Evolutionary conservation across 106 monocot species (phyloP).

Genomic region (Phalaenopsis equestris): DNA sequence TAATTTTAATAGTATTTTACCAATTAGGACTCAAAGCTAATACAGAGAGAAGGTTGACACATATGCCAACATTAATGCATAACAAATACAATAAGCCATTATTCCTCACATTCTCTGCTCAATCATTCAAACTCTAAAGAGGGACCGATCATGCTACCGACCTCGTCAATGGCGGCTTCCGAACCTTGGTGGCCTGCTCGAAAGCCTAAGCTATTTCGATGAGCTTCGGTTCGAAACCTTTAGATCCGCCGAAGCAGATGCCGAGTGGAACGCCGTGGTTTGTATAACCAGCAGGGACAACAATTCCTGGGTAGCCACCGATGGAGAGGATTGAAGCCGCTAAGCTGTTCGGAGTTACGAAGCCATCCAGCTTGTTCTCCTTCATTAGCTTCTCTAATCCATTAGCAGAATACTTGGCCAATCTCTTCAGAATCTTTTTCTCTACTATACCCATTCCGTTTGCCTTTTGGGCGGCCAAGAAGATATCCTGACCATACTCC

Average conservation of each 20-base stretch:
- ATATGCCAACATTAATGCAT: too few relatives aligned
- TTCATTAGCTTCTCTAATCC: conserved; percentile 40
- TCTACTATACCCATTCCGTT: conserved; percentile 16
- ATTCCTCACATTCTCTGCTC: too few relatives aligned
- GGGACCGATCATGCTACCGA: too few relatives aligned
- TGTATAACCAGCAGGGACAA: conserved; percentile 37
- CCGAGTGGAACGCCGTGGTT: conserved; percentile 22
- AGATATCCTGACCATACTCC: conserved; percentile 18
- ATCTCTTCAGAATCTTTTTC: neutral
- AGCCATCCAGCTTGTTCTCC: conserved; percentile 25
- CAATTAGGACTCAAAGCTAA: too few relatives aligned
- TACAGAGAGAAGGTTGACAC: too few relatives aligned
- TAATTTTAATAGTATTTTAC: too few relatives aligned
- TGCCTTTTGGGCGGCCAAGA: conserved; percentile 20
- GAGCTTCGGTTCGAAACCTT: conserved; percentile 43
- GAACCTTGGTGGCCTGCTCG: conserved; percentile 48
- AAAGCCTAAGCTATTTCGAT: conserved; percentile 25
- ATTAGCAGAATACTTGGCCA: conserved; percentile 9
- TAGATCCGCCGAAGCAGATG: conserved; percentile 36
- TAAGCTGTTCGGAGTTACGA: conserved; percentile 17
- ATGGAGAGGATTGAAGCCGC: conserved; percentile 13
- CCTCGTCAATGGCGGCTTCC: conserved; percentile 29
- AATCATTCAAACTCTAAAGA: too few relatives aligned
- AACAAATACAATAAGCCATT: too few relatives aligned
- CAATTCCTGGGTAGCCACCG: conserved; percentile 35